Evolutionary conservation across 305 asterid genomes (phyloP), one percentile per base, ranked within the genome.

Genomic region (Fraxinus baroniana): DNA sequence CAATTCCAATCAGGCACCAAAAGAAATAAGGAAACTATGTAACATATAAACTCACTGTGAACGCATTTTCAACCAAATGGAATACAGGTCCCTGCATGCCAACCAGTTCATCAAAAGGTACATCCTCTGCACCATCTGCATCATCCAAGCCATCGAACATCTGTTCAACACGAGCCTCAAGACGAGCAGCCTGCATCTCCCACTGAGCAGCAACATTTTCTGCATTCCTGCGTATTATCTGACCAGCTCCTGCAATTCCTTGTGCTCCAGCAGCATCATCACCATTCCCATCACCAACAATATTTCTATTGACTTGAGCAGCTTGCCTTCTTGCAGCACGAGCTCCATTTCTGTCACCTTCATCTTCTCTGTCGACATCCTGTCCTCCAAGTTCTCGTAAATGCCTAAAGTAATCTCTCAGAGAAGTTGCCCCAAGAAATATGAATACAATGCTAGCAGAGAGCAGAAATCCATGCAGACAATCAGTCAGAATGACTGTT

Each of bases 1-100:
- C 7, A 32, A 20, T 3, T 66, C 44, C 7, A 35, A 44, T 22
- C 24, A 26, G 37, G 20, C 9, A 32, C 68, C 10, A 70, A 83
- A 79, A 77, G 36, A 24, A 5, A 22, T 49, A 46, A 78, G 24
- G 5, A 64, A 84, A 35, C 26, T 1, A 22, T 82, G 79, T n/a
- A 78, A 57, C 79, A 80, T 68, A 81, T 35, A 77, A 74, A 88
- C 97, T 86, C 86, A 96, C 99, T 5, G 99, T 96, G 90, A 96
- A 96, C 41, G 98, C 98, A 84, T 94, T 96, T 85, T 96, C 99
- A 84, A 96, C 98, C 83, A 96, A 90, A 90, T 96, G 99, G 83
- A 96, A 96, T 46, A 96, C 97, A 70, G 99, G 99, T 68, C 99
- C 99, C 92, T 94, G 99, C 99, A 96, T 96, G 88, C 99, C 99